Base-by-base conservation (phyloP, 176 grass and related monocot genomes). In the Hyparrhenia diplandra region DNA sequence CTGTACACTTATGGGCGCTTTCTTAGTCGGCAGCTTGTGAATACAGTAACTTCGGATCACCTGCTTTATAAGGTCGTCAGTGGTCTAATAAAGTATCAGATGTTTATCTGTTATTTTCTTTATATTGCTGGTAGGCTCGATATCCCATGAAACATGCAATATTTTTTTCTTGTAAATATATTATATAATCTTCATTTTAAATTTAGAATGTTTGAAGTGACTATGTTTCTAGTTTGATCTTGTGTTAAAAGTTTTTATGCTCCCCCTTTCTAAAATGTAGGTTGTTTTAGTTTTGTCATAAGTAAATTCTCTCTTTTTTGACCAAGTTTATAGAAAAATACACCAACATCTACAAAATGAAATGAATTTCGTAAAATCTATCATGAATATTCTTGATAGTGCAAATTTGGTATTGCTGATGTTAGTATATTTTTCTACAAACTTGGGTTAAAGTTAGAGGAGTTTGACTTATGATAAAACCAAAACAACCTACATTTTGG, bases 91-190 rank as follows among this genome's bases (percentile, higher is more conserved):
- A 99, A 99, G 74, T 99, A 99, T 62, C 97, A 99, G 85, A 99
- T 99, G 97, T 88, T 99, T 73, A 99, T 99, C 43, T 99, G 97
- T 64, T 99, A 99, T 87, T 99, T 94, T 79, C 92, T 99, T 69
- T 99, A 99, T 86, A 99, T 93, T 88, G 89, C 97, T 73, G 97
- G 97, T 99, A 88, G 69, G 75, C 71, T 65, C 88, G 58, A 10
- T 78, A 55, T 69, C 40, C 80, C 60, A 83, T 79, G 31, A 13
- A 75, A 25, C 45, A 61, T 67, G 45, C 67, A 86, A 60, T 73
- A 43, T 41, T 86, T 67, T 78, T 7, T 31, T 80, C 11, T 76
- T 29, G 6, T 55, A 54, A 30, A n/a, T 45, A 40, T 29, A 67
- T 46, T 82, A 49, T 17, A 30, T 47, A 69, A 89, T 40, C 4